A percentile compares a stretch with the other conserved stretches of the same genome.
Conservation (phyloP, 176 grass and related monocot genomes). For the Avena atlantica region DNA sequence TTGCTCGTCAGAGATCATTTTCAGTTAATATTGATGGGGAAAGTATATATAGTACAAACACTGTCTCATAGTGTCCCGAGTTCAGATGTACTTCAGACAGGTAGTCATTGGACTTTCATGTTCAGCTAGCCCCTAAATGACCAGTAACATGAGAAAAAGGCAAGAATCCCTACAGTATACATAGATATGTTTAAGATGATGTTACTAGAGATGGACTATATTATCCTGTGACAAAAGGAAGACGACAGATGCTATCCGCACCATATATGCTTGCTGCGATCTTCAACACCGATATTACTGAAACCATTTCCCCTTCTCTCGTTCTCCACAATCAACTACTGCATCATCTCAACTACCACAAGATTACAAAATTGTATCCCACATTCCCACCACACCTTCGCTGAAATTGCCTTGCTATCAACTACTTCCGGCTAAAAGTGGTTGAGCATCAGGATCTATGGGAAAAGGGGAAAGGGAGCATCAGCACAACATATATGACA, state of each 20-base stretch:
- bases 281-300: constrained; percentile 6
- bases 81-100: constrained; percentile 8
- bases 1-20: not conserved
- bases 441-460: constrained; percentile 45
- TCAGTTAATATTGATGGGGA: constrained; percentile 1
- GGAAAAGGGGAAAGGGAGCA: not conserved
- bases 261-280: not conserved
- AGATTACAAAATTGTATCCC: constrained; percentile 24
- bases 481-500: constrained; percentile 16
- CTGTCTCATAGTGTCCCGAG: not conserved
- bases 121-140: constrained; percentile 31
- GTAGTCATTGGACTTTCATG: constrained; percentile 4
- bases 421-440: constrained; percentile 55
- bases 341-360: constrained; percentile 12
- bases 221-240: constrained; percentile 12
- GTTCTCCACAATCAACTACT: not conserved
- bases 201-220: not conserved
- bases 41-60: not conserved
- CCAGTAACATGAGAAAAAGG: not conserved
- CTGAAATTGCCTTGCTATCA: not conserved
- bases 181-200: too few species aligned
- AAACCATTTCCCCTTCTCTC: not conserved
- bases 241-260: not conserved
- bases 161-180: not conserved
- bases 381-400: not conserved